Evolutionary conservation across 2,329 filamentous ascomycete species (phyloP).

Genomic region (Grosmannia penicillata): DNA sequence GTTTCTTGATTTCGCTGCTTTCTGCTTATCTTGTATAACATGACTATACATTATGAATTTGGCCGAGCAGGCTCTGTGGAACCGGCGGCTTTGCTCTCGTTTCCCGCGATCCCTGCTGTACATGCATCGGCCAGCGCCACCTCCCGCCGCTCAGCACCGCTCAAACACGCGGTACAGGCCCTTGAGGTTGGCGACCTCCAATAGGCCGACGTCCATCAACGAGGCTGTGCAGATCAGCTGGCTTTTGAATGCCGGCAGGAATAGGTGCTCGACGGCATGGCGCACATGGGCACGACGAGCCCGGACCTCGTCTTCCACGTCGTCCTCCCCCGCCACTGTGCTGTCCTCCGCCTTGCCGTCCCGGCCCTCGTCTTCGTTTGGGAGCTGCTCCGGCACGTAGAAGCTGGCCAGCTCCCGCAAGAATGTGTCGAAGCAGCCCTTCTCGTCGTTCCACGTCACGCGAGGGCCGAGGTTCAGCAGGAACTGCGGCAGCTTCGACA

Average conservation of each 20-base stretch:
- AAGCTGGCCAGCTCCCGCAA: constrained; percentile 77
- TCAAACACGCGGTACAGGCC: constrained; percentile 92
- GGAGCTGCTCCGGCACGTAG: constrained; percentile 78
- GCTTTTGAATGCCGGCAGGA: constrained; percentile 81
- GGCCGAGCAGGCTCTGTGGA: too few relatives aligned
- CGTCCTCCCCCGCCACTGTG: constrained; percentile 14
- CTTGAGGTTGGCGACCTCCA: constrained; percentile 86
- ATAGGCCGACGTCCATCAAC: constrained; percentile 56
- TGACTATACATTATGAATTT: too few relatives aligned
- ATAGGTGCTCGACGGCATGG: constrained; percentile 63
- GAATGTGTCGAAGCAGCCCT: constrained; percentile 72
- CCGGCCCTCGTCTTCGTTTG: constrained; percentile 20
- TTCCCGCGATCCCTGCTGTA: too few relatives aligned
- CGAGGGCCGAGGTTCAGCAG: constrained; percentile 76
- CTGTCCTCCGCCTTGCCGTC: constrained; percentile 3
- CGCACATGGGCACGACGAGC: constrained; percentile 54
- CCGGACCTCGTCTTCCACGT: constrained; percentile 31
- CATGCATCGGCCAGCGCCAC: too few relatives aligned
- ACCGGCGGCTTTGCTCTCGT: too few relatives aligned
- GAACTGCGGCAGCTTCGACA: constrained; percentile 81
- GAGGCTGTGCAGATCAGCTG: constrained; percentile 68
- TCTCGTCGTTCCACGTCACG: constrained; percentile 76
- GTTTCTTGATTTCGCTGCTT: too few relatives aligned
- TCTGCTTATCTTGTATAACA: too few relatives aligned
- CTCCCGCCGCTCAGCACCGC: constrained; percentile 64